Evolutionary conservation across 768 basidiomycete genomes (phyloP), one percentile per base, ranked within the genome.

Genomic region (Phylloporus sp.): DNA sequence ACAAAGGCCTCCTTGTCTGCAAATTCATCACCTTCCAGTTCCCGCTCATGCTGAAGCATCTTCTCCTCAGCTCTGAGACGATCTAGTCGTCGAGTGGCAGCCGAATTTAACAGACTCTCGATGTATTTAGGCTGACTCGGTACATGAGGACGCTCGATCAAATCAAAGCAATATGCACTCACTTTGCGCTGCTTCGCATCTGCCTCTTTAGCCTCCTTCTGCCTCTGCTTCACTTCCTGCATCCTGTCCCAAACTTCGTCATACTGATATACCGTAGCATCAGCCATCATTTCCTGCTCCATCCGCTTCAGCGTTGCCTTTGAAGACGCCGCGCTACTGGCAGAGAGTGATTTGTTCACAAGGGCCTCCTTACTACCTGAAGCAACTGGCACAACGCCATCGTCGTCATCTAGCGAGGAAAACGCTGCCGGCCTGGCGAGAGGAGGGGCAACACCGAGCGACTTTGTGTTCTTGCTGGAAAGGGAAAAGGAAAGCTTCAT

Each of bases 171-270:
- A 36, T 9, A 15, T 22, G 28, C 17, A 65, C 78, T 44, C 58
- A 86, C 92, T 72, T 94, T 92, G 49, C 90, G 76, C 55, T 84
- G 84, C 49, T 79, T 80, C 3, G 80, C 60, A 54, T 93, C 92
- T 11, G 70, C 68, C 56, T 93, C 90, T 67, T 90, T 90, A 3
- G 71, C 75, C 55, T 79, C 78, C 60, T 91, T 89, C 60, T 86
- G 86, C 32, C 69, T 70, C 52, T 71, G 70, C 67, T 93, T 90
- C 1, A 82, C 86, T 54, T 86, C 80, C 68, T 98, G 93, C 84
- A 99, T 97, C 55, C 78, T 81, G 59, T 99, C 96, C 79, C 85
- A 98, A 5, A 98, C 82, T 67, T 90, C 93, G 62, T 99, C 96
- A 60, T 99, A 99, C 65, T 94, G 82, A 64, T 86, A 98, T 5